Evolutionary conservation across 345 rosid species (phyloP).

Genomic region (Eucalyptus regnans): DNA sequence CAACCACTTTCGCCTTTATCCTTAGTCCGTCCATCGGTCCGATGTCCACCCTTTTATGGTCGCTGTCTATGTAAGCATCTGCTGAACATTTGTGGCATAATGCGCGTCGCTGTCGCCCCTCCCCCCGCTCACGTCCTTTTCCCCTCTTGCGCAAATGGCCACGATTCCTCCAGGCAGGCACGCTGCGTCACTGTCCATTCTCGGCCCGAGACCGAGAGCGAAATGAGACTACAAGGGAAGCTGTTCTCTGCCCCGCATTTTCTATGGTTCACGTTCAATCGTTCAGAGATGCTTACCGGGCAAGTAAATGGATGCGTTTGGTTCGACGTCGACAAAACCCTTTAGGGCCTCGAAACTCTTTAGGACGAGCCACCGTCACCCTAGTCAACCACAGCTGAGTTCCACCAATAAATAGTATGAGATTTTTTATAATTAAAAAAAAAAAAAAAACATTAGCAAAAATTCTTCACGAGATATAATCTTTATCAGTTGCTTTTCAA

Average conservation of each 20-base stretch:
- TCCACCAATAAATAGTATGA: no score
- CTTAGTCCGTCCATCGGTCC: neutral
- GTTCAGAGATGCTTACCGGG: neutral
- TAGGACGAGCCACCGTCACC: fast-evolving
- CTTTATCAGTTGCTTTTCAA: fast-evolving
- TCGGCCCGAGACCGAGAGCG: neutral
- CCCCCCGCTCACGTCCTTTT: neutral
- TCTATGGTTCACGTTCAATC: neutral
- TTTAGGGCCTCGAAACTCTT: no score
- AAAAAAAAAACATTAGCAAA: no score
- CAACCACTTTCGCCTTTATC: neutral
- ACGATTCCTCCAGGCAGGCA: neutral
- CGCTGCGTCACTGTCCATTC: neutral
- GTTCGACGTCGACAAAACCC: no score
- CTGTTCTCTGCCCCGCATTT: neutral
- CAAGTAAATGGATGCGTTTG: neutral
- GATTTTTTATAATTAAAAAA: no score
- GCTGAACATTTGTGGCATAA: neutral
- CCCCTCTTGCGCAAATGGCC: neutral
- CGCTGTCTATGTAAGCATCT: neutral
- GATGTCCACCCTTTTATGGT: neutral
- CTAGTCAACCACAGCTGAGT: fast-evolving
- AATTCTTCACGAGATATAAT: fast-evolving
- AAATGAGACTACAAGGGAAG: neutral
- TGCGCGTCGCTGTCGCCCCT: neutral